Evolutionary conservation across 257 asterid species (phyloP), one percentile per base, ranked within the genome.

Genomic region (Solanum piurae): DNA sequence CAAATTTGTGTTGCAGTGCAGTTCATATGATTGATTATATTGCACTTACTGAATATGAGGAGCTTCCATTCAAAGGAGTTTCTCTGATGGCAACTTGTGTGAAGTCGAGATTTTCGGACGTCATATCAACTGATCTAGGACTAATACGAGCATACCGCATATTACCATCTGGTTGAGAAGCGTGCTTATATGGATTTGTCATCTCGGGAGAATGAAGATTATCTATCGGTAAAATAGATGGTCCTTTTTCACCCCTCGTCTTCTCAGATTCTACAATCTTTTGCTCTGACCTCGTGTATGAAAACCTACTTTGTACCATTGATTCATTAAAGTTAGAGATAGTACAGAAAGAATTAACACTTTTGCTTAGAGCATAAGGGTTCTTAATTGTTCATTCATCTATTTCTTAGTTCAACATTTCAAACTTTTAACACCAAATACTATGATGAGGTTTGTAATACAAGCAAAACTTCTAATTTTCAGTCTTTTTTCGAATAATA

Each of bases 1-100:
- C 27, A 49, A 82, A 49, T 49, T 31, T 82, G 44, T 69, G 83
- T 36, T 55, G 62, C 37, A 31, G 72, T 37, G 2, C 27, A 36
- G 69, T 46, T 44, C 75, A 36, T 31, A 31, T 66, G 71, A 33
- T 29, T 44, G 10, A 55, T 18, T 55, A n/a, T n/a, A 58, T 68
- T 46, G 55, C 89, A 91, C 93, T 91, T 87, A 94, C 95, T 25
- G 92, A 18, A 76, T 92, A 87, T 60, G 88, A 16, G 40, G 90
- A 46, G 33, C 85, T 86, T 82, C 44, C 69, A 55, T 85, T 84
- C 72, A 18, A 84, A 71, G 88, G 88, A 76, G 76, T 36, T 62
- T 89, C 92, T 79, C 34, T 82, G 44, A 82, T 49, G 58, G 84
- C 83, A 21, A 77, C 79, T 37, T 72, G 86, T 2, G 90, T 62